Base-by-base conservation (phyloP, 2,329 filamentous ascomycete genomes). In the Aspergillus ibericus region DNA sequence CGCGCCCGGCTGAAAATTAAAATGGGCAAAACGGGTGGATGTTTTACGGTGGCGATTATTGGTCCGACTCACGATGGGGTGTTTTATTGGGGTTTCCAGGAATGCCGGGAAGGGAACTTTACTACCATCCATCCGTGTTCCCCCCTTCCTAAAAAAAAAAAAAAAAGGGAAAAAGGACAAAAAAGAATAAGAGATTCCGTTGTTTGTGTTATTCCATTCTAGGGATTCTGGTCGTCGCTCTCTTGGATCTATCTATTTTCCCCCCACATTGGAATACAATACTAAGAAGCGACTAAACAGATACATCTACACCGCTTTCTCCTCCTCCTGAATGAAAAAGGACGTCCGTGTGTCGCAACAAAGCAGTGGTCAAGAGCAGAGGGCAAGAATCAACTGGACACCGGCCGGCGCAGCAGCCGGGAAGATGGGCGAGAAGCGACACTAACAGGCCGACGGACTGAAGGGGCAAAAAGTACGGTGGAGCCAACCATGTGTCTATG, bases 11-110 rank as follows among this genome's bases (percentile, higher is more conserved):
- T 46, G 59, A 61, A 64, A 60, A 60, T 59, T 56, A 47, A n/a
- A 51, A 59, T 52, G 51, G 53, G 32, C 58, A 61, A 58, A 53
- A 59, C 55, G 32, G 59, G 63, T 62, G 62, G 63, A 56, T 59
- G 59, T 63, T 67, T 70, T 61, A 44, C 6, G 27, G 44, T 61
- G 59, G 27, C 54, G 55, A 48, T 70, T 60, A 70, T 72, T 72
- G 70, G 70, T 52, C 49, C 51, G 34, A 54, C 53, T 53, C 51
- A 40, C 40, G 36, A 40, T 53, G 38, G 51, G 27, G 51, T 29
- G 51, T 44, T 44, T 34, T 18, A 34, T 53, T 40, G 51, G 38
- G 25, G 38, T 44, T 53, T 53, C 40, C 27, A 53, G 51, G 51
- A 53, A 53, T 53, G 51, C 29, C 51, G 51, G 22, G 29, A 53